Base-by-base conservation (phyloP, 768 basidiomycete species). In the Mycena albidolilacea region DNA sequence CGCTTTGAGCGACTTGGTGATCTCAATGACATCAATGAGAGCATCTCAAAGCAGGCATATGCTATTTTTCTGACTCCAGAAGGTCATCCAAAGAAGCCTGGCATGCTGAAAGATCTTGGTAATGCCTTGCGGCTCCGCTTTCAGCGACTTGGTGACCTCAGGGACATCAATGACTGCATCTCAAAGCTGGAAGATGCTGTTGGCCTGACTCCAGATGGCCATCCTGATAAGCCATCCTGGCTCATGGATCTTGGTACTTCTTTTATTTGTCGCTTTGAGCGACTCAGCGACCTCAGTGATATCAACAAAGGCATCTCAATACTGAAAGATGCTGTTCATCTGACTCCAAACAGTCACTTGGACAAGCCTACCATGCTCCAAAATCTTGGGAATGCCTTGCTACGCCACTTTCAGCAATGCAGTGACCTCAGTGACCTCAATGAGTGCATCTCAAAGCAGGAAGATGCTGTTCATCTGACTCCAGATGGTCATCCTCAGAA, bases 1-100 rank as follows among this genome's bases (percentile, higher is more conserved):
- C 70, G 74, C 14, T 72, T 63, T 62, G 37, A 68, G 59, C 65
- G 54, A 11, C 62, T 70, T 38, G 64, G 68, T n/a, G 62, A 61
- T 11, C 12, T 64, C 10, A 61, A 14, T 30, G 73, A 74, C 44
- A 9, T 74, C 39, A 64, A 66, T 21, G 19, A 70, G 44, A n/a
- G 46, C 19, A 66, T 70, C 19, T 21, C 35, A 17, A 39, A 48
- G 5, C 2, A 41, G 17, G 39, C 41, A 17, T 9, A n/a, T 48
- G 62, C 62, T 50, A 30, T 64, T 52, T 9, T 4, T 38, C 52
- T 65, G 10, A 55, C 58, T 17, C 64, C 74, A 46, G 52, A 63
- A 15, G 61, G 54, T 39, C 64, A 71, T 55, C 70, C 65, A 10
- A n/a, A 64, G 38, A 67, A 69, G 70, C 66, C 70, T 23, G 9